Conservation (phyloP, 2,329 filamentous ascomycete species). For the Coniochaeta sp. region DNA sequence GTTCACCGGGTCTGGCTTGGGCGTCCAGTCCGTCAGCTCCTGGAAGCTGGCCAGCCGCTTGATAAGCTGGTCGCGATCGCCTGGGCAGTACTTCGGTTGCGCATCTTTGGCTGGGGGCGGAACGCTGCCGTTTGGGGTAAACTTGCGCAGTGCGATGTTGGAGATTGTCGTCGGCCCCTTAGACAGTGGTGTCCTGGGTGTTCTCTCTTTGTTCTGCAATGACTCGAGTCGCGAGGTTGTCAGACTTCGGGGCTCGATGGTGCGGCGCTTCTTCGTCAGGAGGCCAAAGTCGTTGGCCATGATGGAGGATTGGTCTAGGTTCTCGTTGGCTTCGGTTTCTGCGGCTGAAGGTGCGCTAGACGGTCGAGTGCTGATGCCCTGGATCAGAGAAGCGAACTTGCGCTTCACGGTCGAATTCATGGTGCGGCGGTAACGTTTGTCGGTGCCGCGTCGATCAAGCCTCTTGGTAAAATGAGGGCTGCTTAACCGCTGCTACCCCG, state of each 20-base stretch:
- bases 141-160: slow-evolving; percentile 34
- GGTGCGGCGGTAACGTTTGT: slow-evolving; percentile 12
- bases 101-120: slow-evolving; percentile 12
- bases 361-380: slow-evolving; percentile 50
- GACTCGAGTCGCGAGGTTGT: slow-evolving; percentile 25
- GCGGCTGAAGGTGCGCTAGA: slow-evolving; percentile 33
- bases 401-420: slow-evolving; percentile 72
- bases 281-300: slow-evolving; percentile 30
- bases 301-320: slow-evolving; percentile 14
- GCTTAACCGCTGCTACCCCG: not conserved
- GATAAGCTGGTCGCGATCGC: slow-evolving; percentile 77
- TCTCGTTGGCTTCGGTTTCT: slow-evolving; percentile 25
- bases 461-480: not conserved
- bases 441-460: slow-evolving; percentile 1
- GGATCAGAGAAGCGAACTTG: slow-evolving; percentile 72
- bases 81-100: slow-evolving; percentile 71
- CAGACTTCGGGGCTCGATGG: slow-evolving; percentile 33
- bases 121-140: slow-evolving; percentile 16
- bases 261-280: slow-evolving; percentile 45
- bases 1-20: slow-evolving; percentile 77
- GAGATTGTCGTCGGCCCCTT: slow-evolving; percentile 27
- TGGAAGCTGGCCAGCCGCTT: slow-evolving; percentile 79
- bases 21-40: slow-evolving; percentile 87
- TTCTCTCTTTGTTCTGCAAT: slow-evolving; percentile 10
- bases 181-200: slow-evolving; percentile 8